Conservation (phyloP, 2,329 filamentous ascomycete species). For the Ophiocordyceps sinensis region DNA sequence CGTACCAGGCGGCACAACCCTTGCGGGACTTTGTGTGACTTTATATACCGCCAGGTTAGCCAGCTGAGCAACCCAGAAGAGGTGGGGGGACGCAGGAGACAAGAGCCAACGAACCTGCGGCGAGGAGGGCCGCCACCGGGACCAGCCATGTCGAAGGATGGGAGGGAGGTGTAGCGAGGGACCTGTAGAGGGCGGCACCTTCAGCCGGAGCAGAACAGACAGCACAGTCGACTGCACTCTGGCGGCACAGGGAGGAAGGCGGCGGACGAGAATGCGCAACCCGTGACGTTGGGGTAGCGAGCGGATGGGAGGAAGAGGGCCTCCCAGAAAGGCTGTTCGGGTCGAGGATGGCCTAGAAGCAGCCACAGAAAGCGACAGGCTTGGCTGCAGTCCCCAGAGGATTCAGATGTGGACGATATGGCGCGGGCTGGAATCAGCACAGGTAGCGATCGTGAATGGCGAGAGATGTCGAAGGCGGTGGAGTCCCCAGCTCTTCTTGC, state of each 20-base stretch:
- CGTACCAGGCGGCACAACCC: constrained; percentile 83
- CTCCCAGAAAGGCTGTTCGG: neutral
- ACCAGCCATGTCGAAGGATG: constrained; percentile 57
- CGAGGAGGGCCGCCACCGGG: constrained; percentile 86
- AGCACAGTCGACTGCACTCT: neutral
- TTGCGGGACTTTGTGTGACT: constrained; percentile 99
- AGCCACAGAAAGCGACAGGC: neutral
- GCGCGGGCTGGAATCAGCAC: too few relatives aligned
- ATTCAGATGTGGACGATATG: too few relatives aligned
- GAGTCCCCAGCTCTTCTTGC: neutral
- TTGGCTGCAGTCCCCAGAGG: neutral
- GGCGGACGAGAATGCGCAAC: neutral
- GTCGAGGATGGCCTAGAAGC: neutral
- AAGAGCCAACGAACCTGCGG: constrained; percentile 35
- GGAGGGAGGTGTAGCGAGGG: constrained; percentile 1
- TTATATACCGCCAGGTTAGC: neutral
- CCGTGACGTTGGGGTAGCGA: neutral
- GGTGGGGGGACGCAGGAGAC: neutral
- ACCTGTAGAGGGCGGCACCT: constrained; percentile 12
- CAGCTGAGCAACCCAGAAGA: neutral
- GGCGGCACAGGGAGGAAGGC: neutral
- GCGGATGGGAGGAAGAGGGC: neutral
- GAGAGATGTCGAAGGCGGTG: neutral
- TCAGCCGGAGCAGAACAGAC: neutral
- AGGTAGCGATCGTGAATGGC: neutral